phyloP scores from a whole-genome alignment of 2,329 filamentous ascomycete genomes.

The Triangularia setosa region DNA sequence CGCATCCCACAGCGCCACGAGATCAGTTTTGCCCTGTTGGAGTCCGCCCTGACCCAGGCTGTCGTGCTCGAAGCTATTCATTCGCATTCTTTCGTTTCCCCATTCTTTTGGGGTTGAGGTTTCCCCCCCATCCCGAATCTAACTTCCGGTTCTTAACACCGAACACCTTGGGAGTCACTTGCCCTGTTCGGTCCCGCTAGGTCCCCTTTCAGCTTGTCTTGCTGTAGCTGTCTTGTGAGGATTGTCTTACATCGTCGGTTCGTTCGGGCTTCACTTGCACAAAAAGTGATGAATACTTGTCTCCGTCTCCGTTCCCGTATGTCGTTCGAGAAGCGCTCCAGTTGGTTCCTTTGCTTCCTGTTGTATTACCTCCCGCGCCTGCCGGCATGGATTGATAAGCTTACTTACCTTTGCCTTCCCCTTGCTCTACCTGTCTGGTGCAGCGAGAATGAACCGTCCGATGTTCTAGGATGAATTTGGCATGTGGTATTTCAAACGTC shows the following conservation, averaged over 20 bases:
- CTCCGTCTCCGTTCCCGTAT: background rate
- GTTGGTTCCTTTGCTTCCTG: background rate
- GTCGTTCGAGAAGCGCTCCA: background rate
- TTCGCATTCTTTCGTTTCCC: background rate
- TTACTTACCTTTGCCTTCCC: background rate
- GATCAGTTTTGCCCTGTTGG: background rate
- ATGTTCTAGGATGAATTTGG: background rate
- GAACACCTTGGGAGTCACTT: no score
- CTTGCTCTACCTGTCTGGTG: background rate
- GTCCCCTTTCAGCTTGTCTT: background rate
- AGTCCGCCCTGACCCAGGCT: background rate
- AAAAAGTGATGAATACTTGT: background rate
- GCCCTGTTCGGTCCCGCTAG: background rate
- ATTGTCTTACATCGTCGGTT: background rate
- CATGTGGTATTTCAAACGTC: background rate
- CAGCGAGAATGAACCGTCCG: no score
- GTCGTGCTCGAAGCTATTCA: constrained; percentile 3
- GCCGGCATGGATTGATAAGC: background rate
- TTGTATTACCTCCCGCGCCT: background rate
- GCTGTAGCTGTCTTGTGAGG: background rate
- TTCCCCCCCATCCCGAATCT: background rate
- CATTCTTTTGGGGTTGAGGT: background rate
- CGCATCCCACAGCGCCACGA: background rate
- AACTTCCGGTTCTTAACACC: background rate
- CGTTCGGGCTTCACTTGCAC: background rate